phyloP scores from a whole-genome alignment of 2,329 filamentous ascomycete species.

The Remersonia thermophila region DNA sequence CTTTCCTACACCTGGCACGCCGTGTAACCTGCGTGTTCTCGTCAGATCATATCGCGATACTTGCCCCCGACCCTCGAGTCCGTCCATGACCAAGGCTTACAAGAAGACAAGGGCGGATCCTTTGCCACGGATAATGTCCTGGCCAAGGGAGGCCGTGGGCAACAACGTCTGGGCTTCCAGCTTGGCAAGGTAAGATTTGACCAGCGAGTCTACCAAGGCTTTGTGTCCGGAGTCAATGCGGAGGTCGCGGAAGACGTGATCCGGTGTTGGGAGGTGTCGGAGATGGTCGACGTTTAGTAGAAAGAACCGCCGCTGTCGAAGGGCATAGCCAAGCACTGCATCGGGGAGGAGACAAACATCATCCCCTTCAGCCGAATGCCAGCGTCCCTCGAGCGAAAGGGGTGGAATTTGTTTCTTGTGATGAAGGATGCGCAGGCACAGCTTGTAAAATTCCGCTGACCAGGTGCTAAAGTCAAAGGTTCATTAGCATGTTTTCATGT shows the following conservation, averaged over 20 bases:
- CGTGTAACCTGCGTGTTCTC: too few relatives aligned
- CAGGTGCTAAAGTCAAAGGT: too few relatives aligned
- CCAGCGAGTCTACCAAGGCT: slow-evolving; percentile 20
- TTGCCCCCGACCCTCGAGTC: too few relatives aligned
- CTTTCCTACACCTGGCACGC: slow-evolving; percentile 17
- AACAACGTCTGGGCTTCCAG: slow-evolving; percentile 9
- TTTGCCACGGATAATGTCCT: slow-evolving; percentile 23
- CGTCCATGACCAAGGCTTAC: too few relatives aligned
- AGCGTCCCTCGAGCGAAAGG: too few relatives aligned
- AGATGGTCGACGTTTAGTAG: background rate
- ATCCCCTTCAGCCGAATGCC: too few relatives aligned
- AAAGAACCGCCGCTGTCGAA: slow-evolving; percentile 14
- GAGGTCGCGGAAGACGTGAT: slow-evolving; percentile 17
- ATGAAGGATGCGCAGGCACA: too few relatives aligned
- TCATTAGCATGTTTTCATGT: too few relatives aligned
- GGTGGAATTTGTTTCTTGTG: too few relatives aligned
- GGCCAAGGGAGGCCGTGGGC: slow-evolving; percentile 3
- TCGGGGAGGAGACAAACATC: slow-evolving; percentile 8
- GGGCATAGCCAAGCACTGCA: slow-evolving; percentile 11
- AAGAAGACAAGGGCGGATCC: slow-evolving; percentile 16
- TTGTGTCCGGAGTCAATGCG: slow-evolving; percentile 19
- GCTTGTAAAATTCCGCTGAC: too few relatives aligned
- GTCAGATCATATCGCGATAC: too few relatives aligned
- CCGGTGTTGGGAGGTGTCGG: background rate
- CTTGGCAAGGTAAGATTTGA: slow-evolving; percentile 23